Evolutionary conservation across 768 basidiomycete genomes (phyloP).

Genomic region (Baorangia bicolor): DNA sequence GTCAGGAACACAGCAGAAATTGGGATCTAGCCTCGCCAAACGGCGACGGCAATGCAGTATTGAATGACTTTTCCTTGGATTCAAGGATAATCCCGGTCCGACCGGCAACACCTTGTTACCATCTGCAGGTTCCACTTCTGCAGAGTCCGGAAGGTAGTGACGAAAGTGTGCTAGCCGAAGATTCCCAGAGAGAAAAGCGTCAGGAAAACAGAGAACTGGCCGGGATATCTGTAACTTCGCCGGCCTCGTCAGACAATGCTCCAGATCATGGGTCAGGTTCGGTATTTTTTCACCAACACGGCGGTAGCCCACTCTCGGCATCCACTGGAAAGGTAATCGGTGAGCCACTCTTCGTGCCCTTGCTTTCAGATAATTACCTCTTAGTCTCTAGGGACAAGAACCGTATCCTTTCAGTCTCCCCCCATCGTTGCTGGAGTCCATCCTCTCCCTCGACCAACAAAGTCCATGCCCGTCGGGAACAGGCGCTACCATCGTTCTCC

Average conservation of each 20-base stretch:
- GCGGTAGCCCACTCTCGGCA: conserved; percentile 27
- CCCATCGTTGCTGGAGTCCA: conserved; percentile 10
- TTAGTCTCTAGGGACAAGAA: conserved; percentile 30
- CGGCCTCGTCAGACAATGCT: conserved; percentile 22
- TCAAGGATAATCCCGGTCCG: conserved; percentile 38
- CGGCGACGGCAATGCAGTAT: conserved; percentile 22
- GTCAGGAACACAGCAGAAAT: conserved; percentile 13
- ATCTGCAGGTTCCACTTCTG: conserved; percentile 34
- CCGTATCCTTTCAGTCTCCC: conserved; percentile 37
- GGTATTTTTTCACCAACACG: conserved; percentile 25
- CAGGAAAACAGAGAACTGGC: conserved; percentile 18
- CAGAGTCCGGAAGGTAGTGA: conserved; percentile 3
- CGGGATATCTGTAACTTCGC: conserved; percentile 21
- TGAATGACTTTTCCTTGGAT: conserved; percentile 41
- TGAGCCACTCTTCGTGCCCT: conserved; percentile 27
- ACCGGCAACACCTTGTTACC: conserved; percentile 46
- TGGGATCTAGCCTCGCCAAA: conserved; percentile 15
- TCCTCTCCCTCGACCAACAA: conserved; percentile 18
- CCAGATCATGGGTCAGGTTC: conserved; percentile 27
- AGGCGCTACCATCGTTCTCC: conserved; percentile 33
- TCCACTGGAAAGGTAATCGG: conserved; percentile 30
- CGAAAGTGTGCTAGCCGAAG: conserved; percentile 34
- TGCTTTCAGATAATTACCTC: conserved; percentile 28
- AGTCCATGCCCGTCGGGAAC: conserved; percentile 24
- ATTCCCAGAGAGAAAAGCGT: conserved; percentile 55